Conservation (phyloP, 2,329 filamentous ascomycete genomes). For the Seiridium cupressi region DNA sequence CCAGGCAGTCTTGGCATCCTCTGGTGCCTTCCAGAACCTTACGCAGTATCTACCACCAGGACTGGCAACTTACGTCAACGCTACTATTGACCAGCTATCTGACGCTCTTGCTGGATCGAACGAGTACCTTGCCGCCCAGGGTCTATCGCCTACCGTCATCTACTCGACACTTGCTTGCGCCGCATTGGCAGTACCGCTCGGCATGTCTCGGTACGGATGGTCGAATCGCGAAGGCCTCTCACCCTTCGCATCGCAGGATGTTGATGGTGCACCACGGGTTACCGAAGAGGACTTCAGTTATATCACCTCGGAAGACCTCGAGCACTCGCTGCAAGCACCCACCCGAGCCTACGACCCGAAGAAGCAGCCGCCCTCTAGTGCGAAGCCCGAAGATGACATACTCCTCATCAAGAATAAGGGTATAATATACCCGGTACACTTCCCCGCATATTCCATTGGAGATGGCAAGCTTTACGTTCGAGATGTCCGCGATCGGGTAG, state of each 20-base stretch:
- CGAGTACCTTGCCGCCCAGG: conserved; percentile 51
- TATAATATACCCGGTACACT: conserved; percentile 66
- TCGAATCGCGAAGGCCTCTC: conserved; percentile 45
- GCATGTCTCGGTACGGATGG: conserved; percentile 54
- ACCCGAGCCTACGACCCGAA: conserved; percentile 40
- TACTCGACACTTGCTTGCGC: conserved; percentile 51
- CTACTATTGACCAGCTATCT: conserved; percentile 47
- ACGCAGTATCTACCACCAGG: conserved; percentile 46
- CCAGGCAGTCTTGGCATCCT: conserved; percentile 57
- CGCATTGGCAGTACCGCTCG: conserved; percentile 46
- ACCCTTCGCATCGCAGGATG: conserved; percentile 45
- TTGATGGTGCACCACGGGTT: conserved; percentile 56
- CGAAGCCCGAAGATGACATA: conserved; percentile 62
- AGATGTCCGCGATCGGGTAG: conserved; percentile 67
- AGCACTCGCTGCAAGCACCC: conserved; percentile 36
- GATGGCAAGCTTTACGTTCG: conserved; percentile 68
- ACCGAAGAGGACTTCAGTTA: conserved; percentile 78
- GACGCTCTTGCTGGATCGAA: conserved; percentile 45
- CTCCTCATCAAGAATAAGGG: conserved; percentile 68
- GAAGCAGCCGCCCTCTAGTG: conserved; percentile 28
- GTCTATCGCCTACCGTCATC: conserved; percentile 45
- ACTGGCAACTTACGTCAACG: conserved; percentile 54
- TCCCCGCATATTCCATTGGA: conserved; percentile 73
- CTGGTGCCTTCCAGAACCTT: conserved; percentile 62
- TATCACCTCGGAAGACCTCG: conserved; percentile 75